These are phyloP conservation scores for Apostasia ramifera DNA, from an alignment of 106 monocot species.

Conservation along the genomic window DNA sequence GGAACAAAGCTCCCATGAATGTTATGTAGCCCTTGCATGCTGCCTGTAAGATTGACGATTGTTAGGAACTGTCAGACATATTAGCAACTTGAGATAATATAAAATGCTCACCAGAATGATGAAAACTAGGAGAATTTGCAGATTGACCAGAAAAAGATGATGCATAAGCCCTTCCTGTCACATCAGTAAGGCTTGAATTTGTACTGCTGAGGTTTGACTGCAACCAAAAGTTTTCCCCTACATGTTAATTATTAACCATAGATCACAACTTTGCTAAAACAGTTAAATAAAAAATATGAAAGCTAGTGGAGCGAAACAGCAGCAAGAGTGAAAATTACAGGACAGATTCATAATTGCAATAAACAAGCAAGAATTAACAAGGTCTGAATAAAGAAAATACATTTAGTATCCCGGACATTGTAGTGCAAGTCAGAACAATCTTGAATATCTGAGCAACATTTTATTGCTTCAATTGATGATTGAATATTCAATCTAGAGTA, in stretches of 20 bases:
- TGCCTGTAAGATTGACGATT: constrained; percentile 14
- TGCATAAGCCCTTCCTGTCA: constrained; percentile 54
- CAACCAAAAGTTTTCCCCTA: background rate
- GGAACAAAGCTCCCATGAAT: constrained; percentile 66
- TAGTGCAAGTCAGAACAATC: background rate
- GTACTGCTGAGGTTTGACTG: constrained; percentile 7
- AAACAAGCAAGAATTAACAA: background rate
- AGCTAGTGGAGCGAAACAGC: background rate
- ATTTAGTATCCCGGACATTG: constrained; percentile 7
- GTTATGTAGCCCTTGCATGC: constrained; percentile 71
- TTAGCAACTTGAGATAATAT: background rate
- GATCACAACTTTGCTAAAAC: background rate
- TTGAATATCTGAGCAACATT: background rate
- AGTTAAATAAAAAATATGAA: too few species aligned
- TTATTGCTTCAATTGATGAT: background rate
- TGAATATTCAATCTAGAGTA: background rate
- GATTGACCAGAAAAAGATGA: constrained; percentile 82
- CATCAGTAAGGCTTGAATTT: constrained; percentile 68
- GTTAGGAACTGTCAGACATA: background rate
- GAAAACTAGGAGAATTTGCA: constrained; percentile 56
- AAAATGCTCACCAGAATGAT: constrained; percentile 59
- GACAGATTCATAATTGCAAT: background rate
- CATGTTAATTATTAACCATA: background rate
- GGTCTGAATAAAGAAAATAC: constrained; percentile 1
- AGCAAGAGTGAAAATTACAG: too few species aligned